A percentile compares a stretch with the other conserved stretches of the same genome.
phyloP scores from a whole-genome alignment of 2,329 filamentous ascomycete genomes.

The Fusarium palustre region DNA sequence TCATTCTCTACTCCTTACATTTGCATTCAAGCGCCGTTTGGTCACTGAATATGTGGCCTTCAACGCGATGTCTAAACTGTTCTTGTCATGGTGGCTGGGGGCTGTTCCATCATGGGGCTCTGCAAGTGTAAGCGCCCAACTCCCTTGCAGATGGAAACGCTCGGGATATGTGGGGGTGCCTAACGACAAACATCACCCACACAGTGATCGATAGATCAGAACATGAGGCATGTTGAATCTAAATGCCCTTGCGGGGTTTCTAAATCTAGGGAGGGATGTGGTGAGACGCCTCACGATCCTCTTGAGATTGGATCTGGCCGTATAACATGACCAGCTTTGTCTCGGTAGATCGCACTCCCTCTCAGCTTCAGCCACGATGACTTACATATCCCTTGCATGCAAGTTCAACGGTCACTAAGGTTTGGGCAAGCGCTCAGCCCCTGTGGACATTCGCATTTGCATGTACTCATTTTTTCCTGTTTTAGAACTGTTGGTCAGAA shows the following conservation, averaged over 20 bases:
- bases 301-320: conserved; percentile 34
- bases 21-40: conserved; percentile 32
- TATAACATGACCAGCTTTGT: conserved; percentile 32
- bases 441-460: conserved; percentile 22
- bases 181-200: conserved; percentile 37
- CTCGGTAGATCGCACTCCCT: conserved; percentile 36
- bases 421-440: conserved; percentile 33
- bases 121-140: conserved; percentile 44
- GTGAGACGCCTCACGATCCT: conserved; percentile 30
- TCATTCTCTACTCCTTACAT: conserved; percentile 35
- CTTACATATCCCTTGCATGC: conserved; percentile 41
- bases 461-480: conserved; percentile 12
- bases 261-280: conserved; percentile 17
- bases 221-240: conserved; percentile 34
- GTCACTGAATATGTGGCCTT: conserved; percentile 18
- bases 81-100: conserved; percentile 39
- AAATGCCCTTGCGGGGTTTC: conserved; percentile 28
- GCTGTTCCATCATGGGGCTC: conserved; percentile 35
- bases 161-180: conserved; percentile 39
- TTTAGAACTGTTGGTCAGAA: conserved; percentile 30
- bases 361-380: conserved; percentile 35
- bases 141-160: conserved; percentile 44
- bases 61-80: conserved; percentile 38
- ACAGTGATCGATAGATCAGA: conserved; percentile 24
- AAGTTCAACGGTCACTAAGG: conserved; percentile 32